These are phyloP conservation scores for Fraxinus ornus DNA, from an alignment of 305 asterid genomes.

Conservation along the genomic window DNA sequence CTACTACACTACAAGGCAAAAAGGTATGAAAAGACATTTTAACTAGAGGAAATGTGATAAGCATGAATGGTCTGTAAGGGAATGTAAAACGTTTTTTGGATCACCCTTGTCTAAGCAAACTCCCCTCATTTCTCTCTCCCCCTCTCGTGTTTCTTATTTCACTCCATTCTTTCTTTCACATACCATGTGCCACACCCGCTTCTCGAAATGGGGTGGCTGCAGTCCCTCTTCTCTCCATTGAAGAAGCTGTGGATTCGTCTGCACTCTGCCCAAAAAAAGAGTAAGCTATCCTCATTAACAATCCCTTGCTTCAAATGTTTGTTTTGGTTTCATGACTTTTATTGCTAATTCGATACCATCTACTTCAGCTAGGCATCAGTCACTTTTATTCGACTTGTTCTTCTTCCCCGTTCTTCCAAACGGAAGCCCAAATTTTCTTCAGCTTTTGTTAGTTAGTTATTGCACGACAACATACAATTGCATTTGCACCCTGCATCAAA, in stretches of 20 bases:
- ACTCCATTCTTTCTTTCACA: constrained; percentile 31
- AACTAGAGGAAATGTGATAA: constrained; percentile 48
- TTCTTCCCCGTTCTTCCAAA: constrained; percentile 1
- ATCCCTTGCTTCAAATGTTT: not conserved
- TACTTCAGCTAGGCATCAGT: not conserved
- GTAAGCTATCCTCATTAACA: constrained; percentile 34
- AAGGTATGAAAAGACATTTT: constrained; percentile 49
- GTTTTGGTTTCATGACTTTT: not conserved
- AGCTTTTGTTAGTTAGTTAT: not conserved
- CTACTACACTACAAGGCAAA: constrained; percentile 42
- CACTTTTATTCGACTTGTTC: not conserved
- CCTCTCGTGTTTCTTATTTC: constrained; percentile 32
- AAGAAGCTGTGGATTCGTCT: constrained; percentile 86
- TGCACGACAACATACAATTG: not conserved
- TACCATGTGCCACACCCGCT: constrained; percentile 51
- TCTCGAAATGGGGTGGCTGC: constrained; percentile 85
- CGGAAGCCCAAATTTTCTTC: not conserved
- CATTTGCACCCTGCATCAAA: not conserved
- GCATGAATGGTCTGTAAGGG: constrained; percentile 56
- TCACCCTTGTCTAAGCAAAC: constrained; percentile 87
- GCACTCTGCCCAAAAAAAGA: constrained; percentile 69
- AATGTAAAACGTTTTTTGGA: constrained; percentile 29
- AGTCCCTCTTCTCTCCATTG: constrained; percentile 86
- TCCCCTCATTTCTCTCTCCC: constrained; percentile 30
- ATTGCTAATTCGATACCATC: not conserved